Conservation (phyloP, 495 filamentous ascomycete species). For the Aspergillus cavernicola region DNA sequence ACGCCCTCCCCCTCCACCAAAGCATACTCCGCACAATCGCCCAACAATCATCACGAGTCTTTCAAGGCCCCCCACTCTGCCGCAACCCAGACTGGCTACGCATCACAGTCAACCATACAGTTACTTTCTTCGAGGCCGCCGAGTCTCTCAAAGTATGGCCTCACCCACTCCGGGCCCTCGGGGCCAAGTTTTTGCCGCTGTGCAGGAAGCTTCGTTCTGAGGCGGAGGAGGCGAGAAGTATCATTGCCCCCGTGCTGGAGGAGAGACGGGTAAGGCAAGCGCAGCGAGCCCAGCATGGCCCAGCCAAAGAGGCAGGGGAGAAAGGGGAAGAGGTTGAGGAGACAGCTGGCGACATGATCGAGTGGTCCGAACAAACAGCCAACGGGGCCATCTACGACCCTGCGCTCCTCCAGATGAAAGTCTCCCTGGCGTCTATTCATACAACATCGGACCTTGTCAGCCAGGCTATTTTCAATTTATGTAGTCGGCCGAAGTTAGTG, state of each 20-base stretch:
- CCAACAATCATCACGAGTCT: slow-evolving; percentile 48
- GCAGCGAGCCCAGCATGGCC: neutral
- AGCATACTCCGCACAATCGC: slow-evolving; percentile 36
- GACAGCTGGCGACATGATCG: slow-evolving; percentile 18
- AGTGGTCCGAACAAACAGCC: slow-evolving; percentile 23
- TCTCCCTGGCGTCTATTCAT: slow-evolving; percentile 32
- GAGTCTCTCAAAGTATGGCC: slow-evolving; percentile 23
- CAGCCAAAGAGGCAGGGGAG: neutral
- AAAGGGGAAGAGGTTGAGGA: neutral
- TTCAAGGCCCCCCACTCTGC: slow-evolving; percentile 47
- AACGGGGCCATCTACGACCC: slow-evolving; percentile 18
- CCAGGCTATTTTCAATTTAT: slow-evolving; percentile 35
- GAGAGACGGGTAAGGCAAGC: slow-evolving; percentile 23
- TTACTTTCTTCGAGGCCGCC: slow-evolving; percentile 32
- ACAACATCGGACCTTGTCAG: slow-evolving; percentile 26
- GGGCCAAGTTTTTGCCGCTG: slow-evolving; percentile 17
- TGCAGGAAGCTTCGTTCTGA: slow-evolving; percentile 16
- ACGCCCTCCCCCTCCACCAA: slow-evolving; percentile 24
- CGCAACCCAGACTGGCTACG: slow-evolving; percentile 50
- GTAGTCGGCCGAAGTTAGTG: slow-evolving; percentile 28
- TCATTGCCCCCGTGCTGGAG: slow-evolving; percentile 24
- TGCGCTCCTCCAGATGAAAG: slow-evolving; percentile 15
- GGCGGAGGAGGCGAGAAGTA: slow-evolving; percentile 15
- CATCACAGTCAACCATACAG: slow-evolving; percentile 48
- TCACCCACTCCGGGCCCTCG: slow-evolving; percentile 19